Percentiles rank a stretch among this genome's conserved stretches.
phyloP scores from a whole-genome alignment of 176 grass and related monocot genomes.

The Musa beccarii region DNA sequence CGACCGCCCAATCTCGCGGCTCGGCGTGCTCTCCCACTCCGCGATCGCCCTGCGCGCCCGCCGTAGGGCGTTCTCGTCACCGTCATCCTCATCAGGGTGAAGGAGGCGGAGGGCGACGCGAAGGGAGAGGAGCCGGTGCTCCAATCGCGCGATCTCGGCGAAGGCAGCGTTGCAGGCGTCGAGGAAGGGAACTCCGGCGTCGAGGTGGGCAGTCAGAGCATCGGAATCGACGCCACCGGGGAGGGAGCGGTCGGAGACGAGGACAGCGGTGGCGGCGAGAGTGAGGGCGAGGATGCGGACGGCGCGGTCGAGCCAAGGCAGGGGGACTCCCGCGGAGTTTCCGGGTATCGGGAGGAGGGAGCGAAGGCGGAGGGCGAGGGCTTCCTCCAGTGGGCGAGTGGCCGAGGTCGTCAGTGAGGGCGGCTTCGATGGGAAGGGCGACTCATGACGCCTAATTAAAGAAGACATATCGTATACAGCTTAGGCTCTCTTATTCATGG shows the following conservation, averaged over 20 bases:
- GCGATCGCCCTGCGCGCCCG: constrained; percentile 19
- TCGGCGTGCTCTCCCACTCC: constrained; percentile 6
- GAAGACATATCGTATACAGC: no score
- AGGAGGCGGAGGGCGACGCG: constrained; percentile 20
- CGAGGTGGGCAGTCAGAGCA: constrained; percentile 14
- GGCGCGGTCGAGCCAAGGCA: constrained; percentile 4
- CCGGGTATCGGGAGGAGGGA: neutral
- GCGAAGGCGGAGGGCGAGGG: neutral
- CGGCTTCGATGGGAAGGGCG: neutral
- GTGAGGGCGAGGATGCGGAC: constrained; percentile 18
- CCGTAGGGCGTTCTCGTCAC: neutral
- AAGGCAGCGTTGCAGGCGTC: constrained; percentile 28
- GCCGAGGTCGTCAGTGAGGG: neutral
- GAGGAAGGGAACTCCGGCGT: constrained; percentile 29
- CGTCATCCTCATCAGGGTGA: neutral
- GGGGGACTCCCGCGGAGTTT: neutral
- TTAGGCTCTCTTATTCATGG: no score
- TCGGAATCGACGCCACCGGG: neutral
- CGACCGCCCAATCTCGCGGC: neutral
- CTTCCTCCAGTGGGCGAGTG: neutral
- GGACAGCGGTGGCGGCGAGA: neutral
- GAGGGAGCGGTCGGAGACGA: neutral
- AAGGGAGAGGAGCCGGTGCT: constrained; percentile 7
- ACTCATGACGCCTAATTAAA: neutral
- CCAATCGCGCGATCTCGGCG: constrained; percentile 21